A percentile compares a stretch with the other conserved stretches of the same genome.
Evolutionary conservation across 805 yeast genomes (phyloP).

Genomic region (Metschnikowia lachancei): DNA sequence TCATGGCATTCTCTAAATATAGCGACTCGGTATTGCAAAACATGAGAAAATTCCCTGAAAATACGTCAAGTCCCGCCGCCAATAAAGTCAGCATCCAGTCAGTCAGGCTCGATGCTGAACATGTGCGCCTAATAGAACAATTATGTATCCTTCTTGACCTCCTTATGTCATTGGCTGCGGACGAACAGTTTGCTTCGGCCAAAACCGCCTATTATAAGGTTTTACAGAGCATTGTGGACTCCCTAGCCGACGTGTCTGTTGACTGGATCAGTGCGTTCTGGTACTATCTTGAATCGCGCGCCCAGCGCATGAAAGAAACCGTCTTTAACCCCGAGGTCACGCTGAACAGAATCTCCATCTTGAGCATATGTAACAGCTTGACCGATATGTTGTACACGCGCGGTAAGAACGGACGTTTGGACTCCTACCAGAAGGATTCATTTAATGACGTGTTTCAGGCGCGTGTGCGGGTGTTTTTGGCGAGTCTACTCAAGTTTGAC

Average conservation of each 20-base stretch:
- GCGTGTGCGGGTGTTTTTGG: constrained; percentile 34
- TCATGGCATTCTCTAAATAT: constrained; percentile 23
- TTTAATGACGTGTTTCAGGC: constrained; percentile 39
- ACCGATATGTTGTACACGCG: constrained; percentile 31
- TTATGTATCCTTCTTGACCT: constrained; percentile 29
- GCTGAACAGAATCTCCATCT: constrained; percentile 37
- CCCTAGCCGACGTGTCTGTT: constrained; percentile 24
- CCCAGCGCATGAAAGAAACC: constrained; percentile 19
- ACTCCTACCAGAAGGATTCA: constrained; percentile 37
- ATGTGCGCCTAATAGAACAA: constrained; percentile 12
- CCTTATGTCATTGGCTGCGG: constrained; percentile 21
- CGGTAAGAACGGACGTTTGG: constrained; percentile 22
- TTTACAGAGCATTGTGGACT: constrained; percentile 25
- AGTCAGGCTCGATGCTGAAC: background rate
- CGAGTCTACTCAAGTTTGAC: constrained; percentile 35
- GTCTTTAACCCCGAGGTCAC: constrained; percentile 30
- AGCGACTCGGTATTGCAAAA: constrained; percentile 10
- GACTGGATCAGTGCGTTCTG: constrained; percentile 29
- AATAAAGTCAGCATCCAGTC: background rate
- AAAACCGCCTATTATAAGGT: constrained; percentile 28
- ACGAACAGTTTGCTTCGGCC: constrained; percentile 14
- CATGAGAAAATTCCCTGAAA: background rate
- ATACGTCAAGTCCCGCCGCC: no score
- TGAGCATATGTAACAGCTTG: constrained; percentile 39
- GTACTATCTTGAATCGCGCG: constrained; percentile 37